phyloP scores from a whole-genome alignment of 169 alveolate genomes.

The Plasmodium vinckei region DNA sequence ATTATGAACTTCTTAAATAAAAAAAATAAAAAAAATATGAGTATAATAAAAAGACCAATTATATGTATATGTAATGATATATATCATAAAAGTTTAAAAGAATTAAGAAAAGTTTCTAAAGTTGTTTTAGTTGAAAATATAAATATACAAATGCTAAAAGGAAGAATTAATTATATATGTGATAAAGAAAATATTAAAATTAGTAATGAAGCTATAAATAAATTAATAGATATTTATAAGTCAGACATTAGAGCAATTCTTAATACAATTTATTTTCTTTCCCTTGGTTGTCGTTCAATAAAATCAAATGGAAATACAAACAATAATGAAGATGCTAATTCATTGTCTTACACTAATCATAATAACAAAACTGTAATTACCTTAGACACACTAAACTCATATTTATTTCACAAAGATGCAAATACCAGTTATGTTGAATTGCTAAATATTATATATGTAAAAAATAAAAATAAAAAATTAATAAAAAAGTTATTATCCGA shows the following conservation, averaged over 20 bases:
- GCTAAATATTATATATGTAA: conserved; percentile 52
- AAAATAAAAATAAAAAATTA: conserved; percentile 37
- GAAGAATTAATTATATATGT: conserved; percentile 79
- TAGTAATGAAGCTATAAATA: conserved; percentile 76
- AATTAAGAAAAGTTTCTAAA: conserved; percentile 82
- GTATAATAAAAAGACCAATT: conserved; percentile 91
- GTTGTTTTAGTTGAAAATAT: conserved; percentile 82
- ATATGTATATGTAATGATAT: conserved; percentile 97
- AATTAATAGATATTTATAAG: conserved; percentile 78
- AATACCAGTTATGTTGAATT: conserved; percentile 48
- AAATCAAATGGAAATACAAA: conserved; percentile 26
- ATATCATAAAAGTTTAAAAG: conserved; percentile 83
- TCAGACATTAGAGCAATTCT: conserved; percentile 81
- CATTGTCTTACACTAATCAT: neutral
- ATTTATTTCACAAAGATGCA: conserved; percentile 56
- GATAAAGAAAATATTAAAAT: conserved; percentile 78
- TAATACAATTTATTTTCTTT: conserved; percentile 59
- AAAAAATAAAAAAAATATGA: conserved; percentile 55
- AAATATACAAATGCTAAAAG: conserved; percentile 74
- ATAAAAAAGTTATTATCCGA: conserved; percentile 16
- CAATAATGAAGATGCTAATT: too few relatives aligned
- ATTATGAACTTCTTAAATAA: conserved; percentile 71
- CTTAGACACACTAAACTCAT: conserved; percentile 16
- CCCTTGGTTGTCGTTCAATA: conserved; percentile 53
- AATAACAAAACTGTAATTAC: neutral